Percentiles rank a stretch among this genome's conserved stretches.
Conservation (phyloP, 2,329 filamentous ascomycete species). For the Aureobasidium uvarum region DNA sequence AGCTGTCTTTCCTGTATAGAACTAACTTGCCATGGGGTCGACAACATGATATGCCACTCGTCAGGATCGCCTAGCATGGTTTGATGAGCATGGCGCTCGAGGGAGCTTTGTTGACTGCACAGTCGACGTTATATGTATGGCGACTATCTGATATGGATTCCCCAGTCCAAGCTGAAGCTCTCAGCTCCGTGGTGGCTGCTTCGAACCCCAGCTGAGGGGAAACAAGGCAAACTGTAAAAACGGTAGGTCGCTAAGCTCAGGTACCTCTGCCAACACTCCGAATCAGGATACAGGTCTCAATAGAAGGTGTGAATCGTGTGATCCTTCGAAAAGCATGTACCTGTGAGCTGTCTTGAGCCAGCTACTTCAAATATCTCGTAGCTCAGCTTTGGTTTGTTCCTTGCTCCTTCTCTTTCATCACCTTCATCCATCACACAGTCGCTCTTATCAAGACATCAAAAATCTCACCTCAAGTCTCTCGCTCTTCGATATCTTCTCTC, state of each 20-base stretch:
- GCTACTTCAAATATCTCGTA: neutral
- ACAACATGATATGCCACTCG: neutral
- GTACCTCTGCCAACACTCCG: conserved; percentile 1
- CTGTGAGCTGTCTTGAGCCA: neutral
- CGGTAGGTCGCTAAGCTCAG: neutral
- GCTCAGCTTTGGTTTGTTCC: neutral
- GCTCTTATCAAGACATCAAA: neutral
- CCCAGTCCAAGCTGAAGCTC: neutral
- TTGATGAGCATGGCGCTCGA: neutral
- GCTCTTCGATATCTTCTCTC: neutral
- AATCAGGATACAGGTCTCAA: neutral
- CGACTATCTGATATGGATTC: neutral
- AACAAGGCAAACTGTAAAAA: conserved; percentile 8
- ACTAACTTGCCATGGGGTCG: neutral
- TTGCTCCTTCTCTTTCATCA: neutral
- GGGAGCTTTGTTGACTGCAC: neutral
- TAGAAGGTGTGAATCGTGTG: neutral
- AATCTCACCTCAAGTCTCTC: conserved; percentile 5
- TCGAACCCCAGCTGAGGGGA: neutral
- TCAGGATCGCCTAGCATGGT: neutral
- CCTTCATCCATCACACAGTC: neutral
- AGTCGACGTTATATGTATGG: neutral
- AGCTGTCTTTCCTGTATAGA: neutral
- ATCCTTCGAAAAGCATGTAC: neutral
- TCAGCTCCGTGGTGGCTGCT: neutral